Evolutionary conservation across 2,329 filamentous ascomycete genomes (phyloP), one percentile per base, ranked within the genome.

Genomic region (Cyclaneusma minus): DNA sequence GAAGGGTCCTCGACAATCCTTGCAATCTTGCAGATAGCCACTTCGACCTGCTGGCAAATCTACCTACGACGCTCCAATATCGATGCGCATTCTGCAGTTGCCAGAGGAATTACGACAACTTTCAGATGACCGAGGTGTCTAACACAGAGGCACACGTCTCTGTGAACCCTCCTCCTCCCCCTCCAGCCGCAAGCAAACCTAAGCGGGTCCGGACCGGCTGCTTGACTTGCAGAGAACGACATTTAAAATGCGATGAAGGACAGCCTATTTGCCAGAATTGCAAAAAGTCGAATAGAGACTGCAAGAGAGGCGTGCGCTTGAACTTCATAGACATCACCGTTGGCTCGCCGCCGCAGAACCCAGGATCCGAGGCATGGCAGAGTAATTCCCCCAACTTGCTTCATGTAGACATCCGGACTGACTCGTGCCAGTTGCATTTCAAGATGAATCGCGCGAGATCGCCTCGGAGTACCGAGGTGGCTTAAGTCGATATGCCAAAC

Each of bases 281-380:
- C 52, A 69, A 71, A 32, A 94, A 92, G 54, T 89, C 85, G 27
- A 85, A 73, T 43, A 64, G 87, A 26, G 60, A 74, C 30, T 95
- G 87, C 58, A 84, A 85, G 48, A 70, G 84, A 39, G 87, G 85
- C 11, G 62, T 94, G 26, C 69, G 82, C 19, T 60, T 95, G 21
- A 94, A 93, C 53, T 95, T 93, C 43, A 84, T 93, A 39, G 84
- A 93, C 45, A 78, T 76, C 3, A 75, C 76, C 34, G 73, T 77
- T 30, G 71, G 79, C 42, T 43, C 38, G 13, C 81, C 76, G 27
- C 74, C 71, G 7, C 64, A 66, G 25, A 55, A 78, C 13, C 60
- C 64, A 4, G n/a, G n/a, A n/a, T n/a, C n/a, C n/a, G n/a, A n/a
- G n/a, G n/a, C n/a, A n/a, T n/a, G n/a, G n/a, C n/a, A n/a, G n/a